phyloP scores from a whole-genome alignment of 768 basidiomycete species.

The Pholiota conissans region DNA sequence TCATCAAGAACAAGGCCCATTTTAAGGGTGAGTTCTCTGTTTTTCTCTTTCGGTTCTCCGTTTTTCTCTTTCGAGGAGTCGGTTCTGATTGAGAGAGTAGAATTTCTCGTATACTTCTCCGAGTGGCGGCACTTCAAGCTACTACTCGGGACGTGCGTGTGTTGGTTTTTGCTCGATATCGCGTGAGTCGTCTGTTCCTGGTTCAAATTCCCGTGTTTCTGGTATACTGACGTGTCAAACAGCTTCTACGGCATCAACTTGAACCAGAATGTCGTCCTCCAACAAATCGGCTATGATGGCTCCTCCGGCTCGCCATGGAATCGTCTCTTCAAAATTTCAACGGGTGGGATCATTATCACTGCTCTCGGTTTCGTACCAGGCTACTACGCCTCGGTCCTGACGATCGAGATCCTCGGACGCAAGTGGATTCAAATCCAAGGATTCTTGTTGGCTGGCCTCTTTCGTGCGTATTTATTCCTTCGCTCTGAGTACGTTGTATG shows the following conservation, averaged over 20 bases:
- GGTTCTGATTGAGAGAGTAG: conserved; percentile 28
- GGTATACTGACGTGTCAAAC: not conserved
- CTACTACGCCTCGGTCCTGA: conserved; percentile 68
- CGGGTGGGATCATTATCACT: conserved; percentile 72
- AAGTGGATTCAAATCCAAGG: conserved; percentile 78
- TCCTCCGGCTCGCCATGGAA: conserved; percentile 57
- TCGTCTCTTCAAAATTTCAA: conserved; percentile 64
- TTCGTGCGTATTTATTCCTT: conserved; percentile 41
- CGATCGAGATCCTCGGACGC: conserved; percentile 71
- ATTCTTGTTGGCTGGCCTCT: conserved; percentile 68
- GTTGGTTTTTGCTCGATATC: conserved; percentile 79
- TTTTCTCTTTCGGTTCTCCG: not conserved
- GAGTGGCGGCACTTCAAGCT: conserved; percentile 71
- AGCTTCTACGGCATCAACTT: conserved; percentile 76
- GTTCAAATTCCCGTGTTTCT: not conserved
- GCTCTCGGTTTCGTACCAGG: conserved; percentile 81
- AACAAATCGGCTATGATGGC: conserved; percentile 70
- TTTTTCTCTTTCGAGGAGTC: not conserved
- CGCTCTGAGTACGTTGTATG: not conserved
- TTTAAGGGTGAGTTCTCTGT: conserved; percentile 41
- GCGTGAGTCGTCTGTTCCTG: conserved; percentile 37
- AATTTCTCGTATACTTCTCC: conserved; percentile 67
- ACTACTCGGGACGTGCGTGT: conserved; percentile 63
- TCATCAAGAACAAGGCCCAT: conserved; percentile 48
- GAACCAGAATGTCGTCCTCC: conserved; percentile 77